A percentile compares a stretch with the other conserved stretches of the same genome.
These are phyloP conservation scores for Botrytis cinerea DNA, from an alignment of 2,329 filamentous ascomycete species.

Conservation along the genomic window DNA sequence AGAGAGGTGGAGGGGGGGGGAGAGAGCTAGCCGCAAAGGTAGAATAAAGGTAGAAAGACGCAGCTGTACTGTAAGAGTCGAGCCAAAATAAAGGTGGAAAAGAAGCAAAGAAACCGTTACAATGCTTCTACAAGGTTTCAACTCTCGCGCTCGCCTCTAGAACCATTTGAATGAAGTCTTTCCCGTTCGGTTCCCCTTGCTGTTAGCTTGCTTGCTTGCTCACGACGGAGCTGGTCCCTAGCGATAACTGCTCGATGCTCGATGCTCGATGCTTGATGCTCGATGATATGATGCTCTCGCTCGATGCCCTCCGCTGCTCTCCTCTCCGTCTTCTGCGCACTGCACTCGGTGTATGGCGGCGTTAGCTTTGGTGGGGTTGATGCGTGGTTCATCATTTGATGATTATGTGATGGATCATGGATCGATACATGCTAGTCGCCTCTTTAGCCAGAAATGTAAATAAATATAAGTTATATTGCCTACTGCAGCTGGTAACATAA, in stretches of 20 bases:
- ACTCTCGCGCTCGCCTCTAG: background rate
- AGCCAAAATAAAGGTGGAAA: no score
- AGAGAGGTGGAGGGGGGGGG: background rate
- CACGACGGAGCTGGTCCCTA: no score
- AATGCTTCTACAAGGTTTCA: background rate
- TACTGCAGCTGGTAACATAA: background rate
- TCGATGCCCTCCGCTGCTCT: background rate
- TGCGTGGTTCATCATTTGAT: background rate
- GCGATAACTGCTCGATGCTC: no score
- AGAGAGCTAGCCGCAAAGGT: no score
- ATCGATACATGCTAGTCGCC: background rate
- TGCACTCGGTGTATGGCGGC: background rate
- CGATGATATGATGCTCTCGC: background rate
- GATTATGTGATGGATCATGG: background rate
- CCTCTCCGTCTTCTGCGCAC: background rate
- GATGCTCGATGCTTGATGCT: background rate
- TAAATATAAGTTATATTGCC: no score
- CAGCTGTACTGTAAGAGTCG: no score
- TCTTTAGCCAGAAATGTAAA: no score
- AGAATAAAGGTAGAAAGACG: no score
- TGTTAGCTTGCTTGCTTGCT: background rate
- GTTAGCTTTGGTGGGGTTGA: conserved; percentile 2
- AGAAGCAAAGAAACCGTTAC: no score
- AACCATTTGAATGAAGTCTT: background rate
- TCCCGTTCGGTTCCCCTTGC: background rate